Percentiles rank a stretch among this genome's conserved stretches.
phyloP scores from a whole-genome alignment of 1,139 yeast genomes.

The Meyerozyma smithsonii region DNA sequence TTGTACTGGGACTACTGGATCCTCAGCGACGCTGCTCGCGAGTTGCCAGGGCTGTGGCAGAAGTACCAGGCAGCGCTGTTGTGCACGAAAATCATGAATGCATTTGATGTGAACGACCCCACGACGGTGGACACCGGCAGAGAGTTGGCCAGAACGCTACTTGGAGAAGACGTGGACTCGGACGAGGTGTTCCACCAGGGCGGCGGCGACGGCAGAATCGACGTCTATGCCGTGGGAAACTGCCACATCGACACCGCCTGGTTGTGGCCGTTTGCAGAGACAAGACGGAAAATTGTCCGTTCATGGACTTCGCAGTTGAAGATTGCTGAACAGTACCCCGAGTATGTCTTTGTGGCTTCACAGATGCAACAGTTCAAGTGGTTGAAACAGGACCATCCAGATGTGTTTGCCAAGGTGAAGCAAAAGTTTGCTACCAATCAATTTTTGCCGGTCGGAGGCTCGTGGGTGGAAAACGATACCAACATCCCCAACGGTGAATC shows the following conservation, averaged over 20 bases:
- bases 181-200: constrained; percentile 51
- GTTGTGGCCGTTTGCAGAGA: constrained; percentile 98
- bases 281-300: constrained; percentile 84
- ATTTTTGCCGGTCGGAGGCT: constrained; percentile 89
- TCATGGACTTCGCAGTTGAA: constrained; percentile 94
- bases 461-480: constrained; percentile 98
- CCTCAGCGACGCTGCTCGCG: constrained; percentile 87
- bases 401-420: constrained; percentile 57
- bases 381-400: constrained; percentile 84
- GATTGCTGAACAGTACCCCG: constrained; percentile 82
- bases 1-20: constrained; percentile 81
- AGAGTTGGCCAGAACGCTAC: constrained; percentile 53
- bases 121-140: constrained; percentile 57
- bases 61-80: constrained; percentile 77
- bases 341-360: constrained; percentile 88
- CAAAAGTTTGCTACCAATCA: constrained; percentile 67
- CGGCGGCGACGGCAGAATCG: constrained; percentile 22
- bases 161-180: constrained; percentile 64
- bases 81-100: constrained; percentile 76
- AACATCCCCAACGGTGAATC: constrained; percentile 93
- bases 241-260: constrained; percentile 98
- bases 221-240: constrained; percentile 82
- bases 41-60: constrained; percentile 70
- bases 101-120: constrained; percentile 59
- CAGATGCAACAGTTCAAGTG: constrained; percentile 96